These are phyloP conservation scores for Podospora pseudocomata DNA, from an alignment of 495 filamentous ascomycete species.

Conservation along the genomic window DNA sequence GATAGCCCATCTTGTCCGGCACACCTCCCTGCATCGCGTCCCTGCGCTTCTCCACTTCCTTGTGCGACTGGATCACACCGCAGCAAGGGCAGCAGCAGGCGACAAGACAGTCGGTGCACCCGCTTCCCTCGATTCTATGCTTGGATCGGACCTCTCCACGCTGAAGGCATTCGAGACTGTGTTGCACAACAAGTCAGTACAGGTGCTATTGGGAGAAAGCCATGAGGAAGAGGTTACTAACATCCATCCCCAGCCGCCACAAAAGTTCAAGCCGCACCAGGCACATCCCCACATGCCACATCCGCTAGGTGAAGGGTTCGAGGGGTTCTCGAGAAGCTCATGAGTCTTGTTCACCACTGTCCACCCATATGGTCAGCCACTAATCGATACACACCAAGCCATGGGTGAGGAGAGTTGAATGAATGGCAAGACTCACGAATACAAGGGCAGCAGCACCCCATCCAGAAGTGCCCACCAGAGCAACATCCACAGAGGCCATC, in stretches of 20 bases:
- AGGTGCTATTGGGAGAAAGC: background rate
- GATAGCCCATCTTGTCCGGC: constrained; percentile 28
- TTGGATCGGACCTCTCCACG: constrained; percentile 51
- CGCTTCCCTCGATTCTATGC: constrained; percentile 53
- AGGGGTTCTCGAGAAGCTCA: constrained; percentile 11
- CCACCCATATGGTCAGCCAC: background rate
- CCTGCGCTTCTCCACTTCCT: constrained; percentile 34
- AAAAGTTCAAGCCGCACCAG: constrained; percentile 25
- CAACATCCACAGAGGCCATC: constrained; percentile 38
- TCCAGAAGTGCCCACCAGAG: constrained; percentile 35
- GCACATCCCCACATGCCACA: constrained; percentile 44
- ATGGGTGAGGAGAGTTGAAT: background rate
- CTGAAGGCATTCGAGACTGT: constrained; percentile 44
- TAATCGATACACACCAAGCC: background rate
- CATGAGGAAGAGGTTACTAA: background rate
- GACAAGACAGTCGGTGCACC: constrained; percentile 46
- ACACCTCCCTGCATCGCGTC: constrained; percentile 8
- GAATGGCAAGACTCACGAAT: constrained; percentile 30
- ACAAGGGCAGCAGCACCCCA: constrained; percentile 52
- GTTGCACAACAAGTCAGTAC: background rate
- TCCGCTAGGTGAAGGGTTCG: constrained; percentile 33
- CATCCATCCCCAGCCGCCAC: constrained; percentile 35
- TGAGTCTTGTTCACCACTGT: constrained; percentile 44
- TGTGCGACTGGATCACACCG: constrained; percentile 38
- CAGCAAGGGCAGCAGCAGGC: constrained; percentile 56